Evolutionary conservation across 1,284 basidiomycete species (phyloP).

Genomic region (Sanghuangporus baumii): DNA sequence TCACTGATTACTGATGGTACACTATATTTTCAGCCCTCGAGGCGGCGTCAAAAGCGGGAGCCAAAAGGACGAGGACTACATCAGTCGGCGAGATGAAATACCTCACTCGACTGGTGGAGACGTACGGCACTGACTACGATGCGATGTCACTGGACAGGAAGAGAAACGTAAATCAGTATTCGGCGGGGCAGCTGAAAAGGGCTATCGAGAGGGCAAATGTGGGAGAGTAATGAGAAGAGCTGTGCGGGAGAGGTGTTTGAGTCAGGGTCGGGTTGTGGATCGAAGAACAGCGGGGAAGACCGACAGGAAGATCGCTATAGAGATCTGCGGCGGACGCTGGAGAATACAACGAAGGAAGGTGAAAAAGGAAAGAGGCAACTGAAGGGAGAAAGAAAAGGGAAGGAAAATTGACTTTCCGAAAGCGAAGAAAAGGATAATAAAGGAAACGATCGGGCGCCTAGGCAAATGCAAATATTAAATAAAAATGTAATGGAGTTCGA

Average conservation of each 20-base stretch:
- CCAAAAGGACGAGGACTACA: slow-evolving; percentile 43
- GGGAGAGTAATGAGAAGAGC: not conserved
- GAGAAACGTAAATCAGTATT: slow-evolving; percentile 84
- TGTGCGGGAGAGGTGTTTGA: not conserved
- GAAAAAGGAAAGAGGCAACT: not conserved
- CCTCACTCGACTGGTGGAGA: slow-evolving; percentile 62
- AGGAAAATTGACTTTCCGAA: not conserved
- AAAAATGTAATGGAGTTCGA: not conserved
- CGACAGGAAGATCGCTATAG: not conserved
- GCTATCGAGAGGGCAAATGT: slow-evolving; percentile 51
- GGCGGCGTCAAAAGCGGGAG: slow-evolving; percentile 36
- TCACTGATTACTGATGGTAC: not conserved
- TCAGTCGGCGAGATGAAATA: slow-evolving; percentile 69
- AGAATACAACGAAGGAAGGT: not conserved
- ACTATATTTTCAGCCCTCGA: slow-evolving; percentile 39
- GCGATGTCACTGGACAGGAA: slow-evolving; percentile 78
- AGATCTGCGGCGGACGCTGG: slow-evolving; percentile 1
- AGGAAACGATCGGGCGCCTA: not conserved
- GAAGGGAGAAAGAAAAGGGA: not conserved
- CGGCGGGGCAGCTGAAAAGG: slow-evolving; percentile 72
- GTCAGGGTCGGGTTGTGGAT: not conserved
- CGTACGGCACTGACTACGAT: slow-evolving; percentile 70
- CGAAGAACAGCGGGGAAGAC: not conserved
- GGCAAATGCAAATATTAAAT: not conserved
- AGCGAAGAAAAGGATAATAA: not conserved